These are phyloP conservation scores for Eucalyptus erythrocorys DNA, from an alignment of 345 rosid genomes.

Conservation along the genomic window DNA sequence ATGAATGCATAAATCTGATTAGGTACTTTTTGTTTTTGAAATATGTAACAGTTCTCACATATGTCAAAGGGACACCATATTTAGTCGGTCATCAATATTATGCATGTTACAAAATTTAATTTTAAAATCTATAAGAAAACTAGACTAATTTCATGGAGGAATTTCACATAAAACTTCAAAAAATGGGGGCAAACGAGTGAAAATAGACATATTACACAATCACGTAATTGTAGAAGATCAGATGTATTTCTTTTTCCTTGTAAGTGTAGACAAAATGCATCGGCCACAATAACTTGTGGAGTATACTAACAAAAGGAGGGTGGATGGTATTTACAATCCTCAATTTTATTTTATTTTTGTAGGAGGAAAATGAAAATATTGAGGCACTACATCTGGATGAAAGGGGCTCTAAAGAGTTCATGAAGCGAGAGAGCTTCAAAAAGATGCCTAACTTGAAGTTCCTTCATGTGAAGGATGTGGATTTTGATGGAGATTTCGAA, in stretches of 20 bases:
- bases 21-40: too few species aligned
- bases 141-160: not conserved
- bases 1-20: too few species aligned
- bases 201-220: too few species aligned
- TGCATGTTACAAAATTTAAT: too few species aligned
- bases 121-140: not conserved
- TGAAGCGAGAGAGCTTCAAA: not conserved
- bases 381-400: not conserved
- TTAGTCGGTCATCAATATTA: fast-evolving
- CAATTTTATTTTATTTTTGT: not conserved
- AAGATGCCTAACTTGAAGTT: not conserved
- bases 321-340: not conserved
- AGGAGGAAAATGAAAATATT: not conserved
- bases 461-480: not conserved
- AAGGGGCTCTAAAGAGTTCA: not conserved
- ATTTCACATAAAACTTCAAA: not conserved
- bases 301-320: not conserved
- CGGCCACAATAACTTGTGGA: not conserved
- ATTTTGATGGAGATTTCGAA: not conserved
- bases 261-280: not conserved
- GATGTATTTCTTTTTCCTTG: too few species aligned
- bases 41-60: fast-evolving
- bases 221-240: too few species aligned
- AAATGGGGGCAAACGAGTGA: not conserved
- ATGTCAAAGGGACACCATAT: not conserved